Base-by-base conservation (phyloP, 352 stramenopile genomes). In the Globisporangium iwayamae region DNA sequence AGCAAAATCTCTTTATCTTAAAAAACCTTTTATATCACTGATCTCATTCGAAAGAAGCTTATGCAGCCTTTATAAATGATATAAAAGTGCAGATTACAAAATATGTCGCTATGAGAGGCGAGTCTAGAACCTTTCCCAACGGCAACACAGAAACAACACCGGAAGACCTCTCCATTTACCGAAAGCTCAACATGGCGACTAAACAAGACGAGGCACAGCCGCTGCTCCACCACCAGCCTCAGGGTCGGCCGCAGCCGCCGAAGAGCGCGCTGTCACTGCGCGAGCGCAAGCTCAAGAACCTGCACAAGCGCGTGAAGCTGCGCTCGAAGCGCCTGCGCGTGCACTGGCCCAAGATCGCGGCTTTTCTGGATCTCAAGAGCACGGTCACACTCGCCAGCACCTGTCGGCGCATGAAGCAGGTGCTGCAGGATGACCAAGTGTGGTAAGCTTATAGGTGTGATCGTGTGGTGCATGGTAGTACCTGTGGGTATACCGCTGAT, bases 241-340 rank as follows among this genome's bases (percentile, higher is more conserved):
- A 22, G 20, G 7, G 32, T 36, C 32, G 25, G 1, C 25, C 25
- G 4, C 48, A 55, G 4, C 52, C 52, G 4, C 52, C 18, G 30
- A 25, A 32, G 18, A 46, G 52, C 18, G 16, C 32, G 56, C 63
- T 73, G 52, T 76, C 67, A 60, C 62, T 73, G 39, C 72, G 72
- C 52, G 66, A 83, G 59, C 75, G 74, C 57, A 70, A 66, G 32
- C 48, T 51, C 52, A 76, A 76, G 18, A 87, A 87, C 60, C 63
- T 68, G 13, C 41, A 56, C 54, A 85, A 84, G 69, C 78, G 78
- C 59, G 68, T 87, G 41, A 85, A 85, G 68, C 48, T 87, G 30
- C 62, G 79, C 32, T 87, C 78, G 30, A 87, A 87, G 71, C 72
- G 78, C 20, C 56, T 87, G 65, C 76, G 78, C 53, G 66, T 74